Conservation (phyloP, 1,284 basidiomycete genomes). For the Ustilago trichophora region DNA sequence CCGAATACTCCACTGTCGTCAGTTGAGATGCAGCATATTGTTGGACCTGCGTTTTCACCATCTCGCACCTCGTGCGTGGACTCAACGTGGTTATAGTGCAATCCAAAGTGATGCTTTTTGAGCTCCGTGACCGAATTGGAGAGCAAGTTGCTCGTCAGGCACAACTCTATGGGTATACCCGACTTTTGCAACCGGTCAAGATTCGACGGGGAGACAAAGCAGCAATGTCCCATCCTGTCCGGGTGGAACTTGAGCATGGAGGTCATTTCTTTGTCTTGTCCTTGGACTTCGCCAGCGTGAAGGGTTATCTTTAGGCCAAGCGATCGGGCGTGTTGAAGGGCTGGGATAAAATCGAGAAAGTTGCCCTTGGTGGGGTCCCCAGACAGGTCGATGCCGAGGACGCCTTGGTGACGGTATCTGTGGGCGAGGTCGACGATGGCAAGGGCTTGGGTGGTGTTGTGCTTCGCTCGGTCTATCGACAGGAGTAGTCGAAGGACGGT, state of each 20-base stretch:
- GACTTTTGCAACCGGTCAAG: not conserved
- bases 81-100: conserved; percentile 4
- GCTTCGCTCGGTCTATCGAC: conserved; percentile 39
- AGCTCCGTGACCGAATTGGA: conserved; percentile 13
- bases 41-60: not conserved
- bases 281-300: conserved; percentile 37
- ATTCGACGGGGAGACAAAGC: conserved; percentile 26
- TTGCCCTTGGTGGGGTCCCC: conserved; percentile 41
- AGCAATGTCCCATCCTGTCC: conserved; percentile 45
- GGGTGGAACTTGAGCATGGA: conserved; percentile 38
- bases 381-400: conserved; percentile 41
- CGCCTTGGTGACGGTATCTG: conserved; percentile 2
- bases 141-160: conserved; percentile 47
- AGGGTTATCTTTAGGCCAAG: conserved; percentile 38
- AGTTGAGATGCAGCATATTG: conserved; percentile 36
- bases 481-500: conserved; percentile 26
- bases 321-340: conserved; percentile 10
- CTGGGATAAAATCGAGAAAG: conserved; percentile 11
- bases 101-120: conserved; percentile 22
- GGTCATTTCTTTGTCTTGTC: conserved; percentile 19
- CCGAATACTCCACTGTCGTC: conserved; percentile 51
- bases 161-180: conserved; percentile 37
- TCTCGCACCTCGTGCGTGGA: too few species aligned
- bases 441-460: not conserved
- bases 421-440: conserved; percentile 24